phyloP scores from a whole-genome alignment of 192 early-diverging fungal genomes.

The Backusella circina region DNA sequence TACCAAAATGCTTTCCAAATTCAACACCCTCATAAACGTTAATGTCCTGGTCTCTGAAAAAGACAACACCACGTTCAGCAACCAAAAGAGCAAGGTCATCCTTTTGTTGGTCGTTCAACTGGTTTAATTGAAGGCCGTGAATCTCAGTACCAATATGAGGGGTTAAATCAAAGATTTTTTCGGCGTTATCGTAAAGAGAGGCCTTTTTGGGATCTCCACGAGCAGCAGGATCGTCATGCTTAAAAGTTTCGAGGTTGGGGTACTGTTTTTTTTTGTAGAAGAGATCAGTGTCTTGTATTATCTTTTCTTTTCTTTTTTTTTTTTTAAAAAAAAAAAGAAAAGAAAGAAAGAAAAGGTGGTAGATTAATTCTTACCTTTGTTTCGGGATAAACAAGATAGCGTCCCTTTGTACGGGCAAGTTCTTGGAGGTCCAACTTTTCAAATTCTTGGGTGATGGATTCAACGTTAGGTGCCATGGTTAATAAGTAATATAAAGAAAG shows the following conservation, averaged over 20 bases:
- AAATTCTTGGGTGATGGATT: conserved; percentile 12
- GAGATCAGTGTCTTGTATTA: not conserved
- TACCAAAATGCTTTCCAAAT: conserved; percentile 31
- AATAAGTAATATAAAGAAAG: not conserved
- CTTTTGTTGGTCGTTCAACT: conserved; percentile 31
- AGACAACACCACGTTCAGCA: conserved; percentile 37
- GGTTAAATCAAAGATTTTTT: conserved; percentile 20
- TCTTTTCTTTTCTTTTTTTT: not conserved
- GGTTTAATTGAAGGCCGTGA: conserved; percentile 25
- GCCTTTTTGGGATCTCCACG: conserved; percentile 26
- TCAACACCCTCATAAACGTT: conserved; percentile 20
- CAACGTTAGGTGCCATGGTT: conserved; percentile 10
- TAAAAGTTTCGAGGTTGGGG: conserved; percentile 14
- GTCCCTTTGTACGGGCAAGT: conserved; percentile 18
- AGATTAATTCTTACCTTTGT: not conserved
- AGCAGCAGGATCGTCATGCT: conserved; percentile 30
- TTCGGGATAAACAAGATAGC: conserved; percentile 17
- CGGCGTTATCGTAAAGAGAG: conserved; percentile 20
- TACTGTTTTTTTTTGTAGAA: not conserved
- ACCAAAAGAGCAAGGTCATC: conserved; percentile 31
- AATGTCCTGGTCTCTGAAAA: conserved; percentile 35
- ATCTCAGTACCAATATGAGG: conserved; percentile 39
- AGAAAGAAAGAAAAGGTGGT: not conserved
- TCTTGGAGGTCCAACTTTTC: conserved; percentile 13
- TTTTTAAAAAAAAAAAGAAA: not conserved